Evolutionary conservation across 176 grass and related monocot genomes (phyloP), one percentile per base, ranked within the genome.

Genomic region (Melocanna baccifera): DNA sequence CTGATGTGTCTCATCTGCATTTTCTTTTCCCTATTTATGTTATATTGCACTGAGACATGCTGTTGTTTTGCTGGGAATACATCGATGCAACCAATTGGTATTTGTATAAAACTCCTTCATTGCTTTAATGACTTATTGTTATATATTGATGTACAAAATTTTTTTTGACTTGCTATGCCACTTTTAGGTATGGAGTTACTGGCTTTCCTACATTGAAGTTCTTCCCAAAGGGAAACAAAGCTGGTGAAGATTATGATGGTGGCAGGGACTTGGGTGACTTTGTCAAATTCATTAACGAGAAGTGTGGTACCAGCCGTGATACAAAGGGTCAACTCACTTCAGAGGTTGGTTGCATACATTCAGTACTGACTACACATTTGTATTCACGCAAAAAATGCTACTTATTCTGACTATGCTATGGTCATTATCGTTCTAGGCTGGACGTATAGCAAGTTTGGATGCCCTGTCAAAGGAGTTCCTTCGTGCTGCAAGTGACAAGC

Each of bases 131-230:
- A 26, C 40, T n/a, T 57, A 45, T 25, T 73, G 14, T 63, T 69
- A 9, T 61, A 63, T 9, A 55, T 47, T 61, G 55, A 7, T 50
- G 42, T 62, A 69, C 50, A 36, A n/a, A 13, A 36, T 50, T 29
- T 9, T 52, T 41, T 65, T 42, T 78, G 14, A 62, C 52, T 62
- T 61, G 1, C 66, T 64, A 7, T 20, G 14, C 50, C 12, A 81
- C 82, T 61, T 82, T 69, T 62, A 97, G 94, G 73, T 97, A 94
- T 73, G 94, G 85, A 83, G 94, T 97, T 62, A 87, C 85, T 89
- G 90, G 94, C 26, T 97, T 81, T 88, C 94, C 94, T 26, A 97
- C 94, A 36, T 81, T 97, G 85, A 97, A 97, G 84, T 97, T 97
- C 77, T 97, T 97, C 74, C 92, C 94, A 5, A 97, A 92, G 80